These are phyloP conservation scores for Magnaporthiopsis rhizophila DNA, from an alignment of 2,329 filamentous ascomycete genomes.

Conservation along the genomic window DNA sequence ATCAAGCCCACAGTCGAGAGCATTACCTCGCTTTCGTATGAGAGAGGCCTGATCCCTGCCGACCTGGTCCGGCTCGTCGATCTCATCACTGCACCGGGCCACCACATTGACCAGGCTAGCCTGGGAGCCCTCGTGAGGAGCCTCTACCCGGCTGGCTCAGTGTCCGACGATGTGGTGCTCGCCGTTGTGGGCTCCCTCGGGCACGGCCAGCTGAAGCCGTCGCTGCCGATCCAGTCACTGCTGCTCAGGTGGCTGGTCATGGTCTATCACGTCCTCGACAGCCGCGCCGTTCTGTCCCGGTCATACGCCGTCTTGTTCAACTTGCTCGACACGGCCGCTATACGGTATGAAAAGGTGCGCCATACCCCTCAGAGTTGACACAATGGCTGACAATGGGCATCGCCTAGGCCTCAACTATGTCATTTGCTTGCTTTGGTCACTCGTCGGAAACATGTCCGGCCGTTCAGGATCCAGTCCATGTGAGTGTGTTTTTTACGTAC, in stretches of 20 bases:
- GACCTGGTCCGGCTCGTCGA: slow-evolving; percentile 57
- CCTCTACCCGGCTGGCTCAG: slow-evolving; percentile 62
- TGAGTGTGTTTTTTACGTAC: slow-evolving; percentile 25
- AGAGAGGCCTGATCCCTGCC: slow-evolving; percentile 55
- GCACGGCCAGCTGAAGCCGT: slow-evolving; percentile 67
- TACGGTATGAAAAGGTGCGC: slow-evolving; percentile 44
- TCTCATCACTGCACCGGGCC: slow-evolving; percentile 53
- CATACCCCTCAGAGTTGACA: neutral
- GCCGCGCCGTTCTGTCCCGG: slow-evolving; percentile 54
- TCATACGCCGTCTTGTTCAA: slow-evolving; percentile 74
- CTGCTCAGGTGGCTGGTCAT: slow-evolving; percentile 73
- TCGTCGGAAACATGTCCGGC: slow-evolving; percentile 72
- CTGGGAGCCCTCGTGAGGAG: slow-evolving; percentile 61
- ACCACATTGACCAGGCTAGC: slow-evolving; percentile 68
- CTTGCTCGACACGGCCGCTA: slow-evolving; percentile 69
- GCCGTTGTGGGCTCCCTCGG: slow-evolving; percentile 67
- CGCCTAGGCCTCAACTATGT: slow-evolving; percentile 51
- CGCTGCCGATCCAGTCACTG: slow-evolving; percentile 59
- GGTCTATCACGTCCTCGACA: slow-evolving; percentile 63
- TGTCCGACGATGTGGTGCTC: slow-evolving; percentile 54
- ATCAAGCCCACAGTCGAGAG: slow-evolving; percentile 58
- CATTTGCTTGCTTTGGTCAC: slow-evolving; percentile 75
- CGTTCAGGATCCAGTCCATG: slow-evolving; percentile 74
- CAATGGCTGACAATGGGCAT: neutral
- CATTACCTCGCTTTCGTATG: slow-evolving; percentile 55